Percentiles rank a stretch among this genome's conserved stretches.
Evolutionary conservation across 345 rosid genomes (phyloP).

Genomic region (Murraya paniculata): DNA sequence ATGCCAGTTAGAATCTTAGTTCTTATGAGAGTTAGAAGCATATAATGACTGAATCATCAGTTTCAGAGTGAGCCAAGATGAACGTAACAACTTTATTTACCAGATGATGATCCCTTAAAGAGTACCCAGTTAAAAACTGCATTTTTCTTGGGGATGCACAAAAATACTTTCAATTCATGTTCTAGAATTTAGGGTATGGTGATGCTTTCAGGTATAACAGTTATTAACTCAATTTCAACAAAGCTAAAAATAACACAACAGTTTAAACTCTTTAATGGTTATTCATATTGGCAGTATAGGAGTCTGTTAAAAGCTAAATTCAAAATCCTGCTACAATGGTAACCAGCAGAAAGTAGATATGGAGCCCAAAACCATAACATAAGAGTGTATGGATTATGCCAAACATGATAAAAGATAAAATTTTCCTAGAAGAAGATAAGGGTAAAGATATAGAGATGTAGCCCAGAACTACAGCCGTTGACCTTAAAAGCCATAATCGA

Average conservation of each 20-base stretch:
- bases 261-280: neutral
- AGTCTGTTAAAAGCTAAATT: neutral
- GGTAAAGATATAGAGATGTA: neutral
- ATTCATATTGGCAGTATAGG: neutral
- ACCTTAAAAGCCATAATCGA: neutral
- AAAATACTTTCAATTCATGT: neutral
- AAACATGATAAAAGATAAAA: neutral
- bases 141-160: neutral
- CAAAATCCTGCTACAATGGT: neutral
- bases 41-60: no score
- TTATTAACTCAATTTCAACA: neutral
- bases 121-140: neutral
- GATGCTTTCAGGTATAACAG: neutral
- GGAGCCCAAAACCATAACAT: neutral
- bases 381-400: neutral
- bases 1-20: neutral
- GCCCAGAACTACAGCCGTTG: neutral
- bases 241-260: neutral
- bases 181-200: neutral
- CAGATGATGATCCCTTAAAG: neutral
- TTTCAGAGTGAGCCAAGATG: no score
- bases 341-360: neutral
- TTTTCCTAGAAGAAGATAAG: neutral
- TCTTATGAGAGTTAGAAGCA: no score
- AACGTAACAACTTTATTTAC: no score